Conservation (phyloP, 768 basidiomycete species). For the Megacollybia marginata region DNA sequence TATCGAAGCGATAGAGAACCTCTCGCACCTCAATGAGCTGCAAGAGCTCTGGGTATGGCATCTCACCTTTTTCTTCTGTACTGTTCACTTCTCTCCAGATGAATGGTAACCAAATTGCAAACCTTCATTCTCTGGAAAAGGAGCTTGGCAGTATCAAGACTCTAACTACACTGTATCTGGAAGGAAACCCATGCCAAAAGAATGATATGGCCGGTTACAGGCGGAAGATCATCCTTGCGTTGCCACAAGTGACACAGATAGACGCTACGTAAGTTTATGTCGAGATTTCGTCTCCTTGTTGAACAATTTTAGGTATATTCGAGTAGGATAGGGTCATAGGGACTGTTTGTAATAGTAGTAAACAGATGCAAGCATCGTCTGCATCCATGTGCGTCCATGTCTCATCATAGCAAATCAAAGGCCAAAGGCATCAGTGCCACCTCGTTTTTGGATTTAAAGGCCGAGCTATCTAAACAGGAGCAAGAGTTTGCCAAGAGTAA, state of each 20-base stretch:
- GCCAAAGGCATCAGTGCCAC: conserved; percentile 63
- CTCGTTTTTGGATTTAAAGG: conserved; percentile 80
- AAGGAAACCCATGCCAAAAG: conserved; percentile 88
- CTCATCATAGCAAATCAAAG: conserved; percentile 42
- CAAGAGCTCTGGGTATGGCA: conserved; percentile 88
- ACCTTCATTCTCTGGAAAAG: conserved; percentile 57
- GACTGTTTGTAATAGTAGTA: no score
- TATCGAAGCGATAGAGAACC: conserved; percentile 69
- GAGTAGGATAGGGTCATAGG: neutral
- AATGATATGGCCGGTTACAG: conserved; percentile 73
- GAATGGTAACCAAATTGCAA: conserved; percentile 79
- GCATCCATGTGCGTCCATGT: no score
- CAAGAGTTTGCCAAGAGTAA: conserved; percentile 52
- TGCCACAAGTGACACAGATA: conserved; percentile 88
- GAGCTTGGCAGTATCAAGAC: conserved; percentile 54
- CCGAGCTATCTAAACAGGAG: conserved; percentile 59
- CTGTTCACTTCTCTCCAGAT: conserved; percentile 41
- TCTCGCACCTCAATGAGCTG: conserved; percentile 68
- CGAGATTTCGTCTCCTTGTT: neutral
- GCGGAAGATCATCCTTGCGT: conserved; percentile 79
- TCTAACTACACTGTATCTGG: conserved; percentile 88
- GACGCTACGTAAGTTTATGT: conserved; percentile 80
- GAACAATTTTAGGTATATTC: neutral
- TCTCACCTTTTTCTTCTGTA: neutral
- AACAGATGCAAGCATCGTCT: no score